Evolutionary conservation across 2,329 filamentous ascomycete species (phyloP).

Genomic region (Cytospora mali): DNA sequence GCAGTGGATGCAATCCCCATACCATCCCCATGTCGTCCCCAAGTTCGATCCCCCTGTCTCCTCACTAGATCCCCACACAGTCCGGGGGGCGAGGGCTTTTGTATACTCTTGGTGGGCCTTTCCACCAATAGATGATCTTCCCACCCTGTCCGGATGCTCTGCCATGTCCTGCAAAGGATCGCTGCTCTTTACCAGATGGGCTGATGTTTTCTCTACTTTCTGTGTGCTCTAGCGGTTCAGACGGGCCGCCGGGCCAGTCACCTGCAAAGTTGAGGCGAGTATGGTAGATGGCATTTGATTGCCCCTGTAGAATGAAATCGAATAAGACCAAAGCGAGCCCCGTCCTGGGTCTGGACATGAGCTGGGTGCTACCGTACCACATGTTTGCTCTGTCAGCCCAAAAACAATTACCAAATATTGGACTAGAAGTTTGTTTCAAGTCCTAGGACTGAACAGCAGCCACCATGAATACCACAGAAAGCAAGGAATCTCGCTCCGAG

Average conservation of each 20-base stretch:
- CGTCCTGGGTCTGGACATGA: neutral
- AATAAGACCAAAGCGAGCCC: constrained; percentile 21
- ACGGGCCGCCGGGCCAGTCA: constrained; percentile 24
- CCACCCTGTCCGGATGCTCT: neutral
- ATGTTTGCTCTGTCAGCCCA: constrained; percentile 1
- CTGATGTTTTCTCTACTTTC: neutral
- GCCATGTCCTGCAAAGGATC: neutral
- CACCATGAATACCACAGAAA: constrained; percentile 25
- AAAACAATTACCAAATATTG: neutral
- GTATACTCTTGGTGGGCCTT: constrained; percentile 14
- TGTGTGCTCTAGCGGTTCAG: constrained; percentile 11
- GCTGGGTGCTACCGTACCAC: constrained; percentile 23
- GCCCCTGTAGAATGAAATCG: neutral
- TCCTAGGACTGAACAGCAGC: neutral
- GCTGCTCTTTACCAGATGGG: neutral
- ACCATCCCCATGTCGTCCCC: neutral
- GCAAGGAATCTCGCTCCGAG: constrained; percentile 24
- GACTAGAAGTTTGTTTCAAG: neutral
- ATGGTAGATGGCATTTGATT: neutral
- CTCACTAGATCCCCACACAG: constrained; percentile 16
- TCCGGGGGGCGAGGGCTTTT: constrained; percentile 3
- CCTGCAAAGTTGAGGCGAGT: constrained; percentile 4
- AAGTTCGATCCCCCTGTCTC: neutral
- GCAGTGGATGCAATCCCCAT: constrained; percentile 4
- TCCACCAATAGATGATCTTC: constrained; percentile 26